A percentile compares a stretch with the other conserved stretches of the same genome.
phyloP scores from a whole-genome alignment of 176 grass and related monocot species.

The Eragrostis curvula region DNA sequence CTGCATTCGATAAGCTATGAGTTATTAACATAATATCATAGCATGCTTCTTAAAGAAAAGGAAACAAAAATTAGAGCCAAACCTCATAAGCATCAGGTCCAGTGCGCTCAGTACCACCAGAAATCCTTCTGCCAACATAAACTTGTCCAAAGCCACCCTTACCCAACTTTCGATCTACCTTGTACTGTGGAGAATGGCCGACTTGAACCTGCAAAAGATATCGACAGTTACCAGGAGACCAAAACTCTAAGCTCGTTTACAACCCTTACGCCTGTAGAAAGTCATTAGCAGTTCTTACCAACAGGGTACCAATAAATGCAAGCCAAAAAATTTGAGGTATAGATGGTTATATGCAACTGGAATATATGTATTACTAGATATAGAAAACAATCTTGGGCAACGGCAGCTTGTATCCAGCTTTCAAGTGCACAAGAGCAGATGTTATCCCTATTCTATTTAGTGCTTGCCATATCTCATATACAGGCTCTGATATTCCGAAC shows the following conservation, averaged over 20 bases:
- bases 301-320: constrained; percentile 1
- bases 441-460: neutral
- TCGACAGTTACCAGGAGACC: constrained; percentile 11
- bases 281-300: constrained; percentile 9
- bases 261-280: neutral
- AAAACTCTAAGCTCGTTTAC: constrained; percentile 14
- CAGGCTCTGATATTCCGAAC: neutral
- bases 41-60: neutral
- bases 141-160: constrained; percentile 99
- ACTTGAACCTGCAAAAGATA: constrained; percentile 78
- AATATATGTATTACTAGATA: constrained; percentile 25
- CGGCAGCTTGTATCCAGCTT: constrained; percentile 11
- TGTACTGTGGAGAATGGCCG: constrained; percentile 88
- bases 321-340: constrained; percentile 5
- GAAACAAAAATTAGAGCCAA: constrained; percentile 15
- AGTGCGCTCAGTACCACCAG: constrained; percentile 74
- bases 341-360: neutral
- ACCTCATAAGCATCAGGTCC: constrained; percentile 87
- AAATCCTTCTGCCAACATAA: constrained; percentile 87
- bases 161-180: constrained; percentile 88
- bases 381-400: neutral
- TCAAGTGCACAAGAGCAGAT: constrained; percentile 6
- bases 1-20: constrained; percentile 45
- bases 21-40: constrained; percentile 19
- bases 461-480: neutral